Percentiles rank a stretch among this genome's conserved stretches.
Conservation (phyloP, 192 early-diverging fungal genomes). For the Obelidium mucronatum region DNA sequence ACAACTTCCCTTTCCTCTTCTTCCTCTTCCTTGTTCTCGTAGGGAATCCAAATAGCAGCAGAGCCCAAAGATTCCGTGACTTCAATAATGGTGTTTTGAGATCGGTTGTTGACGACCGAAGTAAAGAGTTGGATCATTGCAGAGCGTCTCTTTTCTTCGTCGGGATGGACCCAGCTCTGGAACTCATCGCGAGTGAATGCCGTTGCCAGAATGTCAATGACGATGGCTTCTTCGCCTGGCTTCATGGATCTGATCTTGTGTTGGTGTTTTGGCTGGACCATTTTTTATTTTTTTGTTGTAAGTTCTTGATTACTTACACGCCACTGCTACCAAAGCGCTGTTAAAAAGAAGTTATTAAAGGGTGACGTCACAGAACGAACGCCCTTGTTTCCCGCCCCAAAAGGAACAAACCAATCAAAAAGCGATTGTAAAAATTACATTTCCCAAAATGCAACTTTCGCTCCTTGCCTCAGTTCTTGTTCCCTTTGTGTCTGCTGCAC, state of each 20-base stretch:
- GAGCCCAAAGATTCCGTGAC: not conserved
- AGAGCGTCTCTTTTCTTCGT: too few relatives aligned
- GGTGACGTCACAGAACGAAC: not conserved
- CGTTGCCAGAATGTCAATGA: too few relatives aligned
- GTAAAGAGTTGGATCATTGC: not conserved
- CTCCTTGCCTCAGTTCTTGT: not conserved
- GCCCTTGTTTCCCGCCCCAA: not conserved
- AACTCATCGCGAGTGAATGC: too few relatives aligned
- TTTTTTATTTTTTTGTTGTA: too few relatives aligned
- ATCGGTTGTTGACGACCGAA: not conserved
- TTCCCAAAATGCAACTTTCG: conserved; percentile 5
- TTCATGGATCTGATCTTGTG: not conserved
- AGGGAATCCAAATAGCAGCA: not conserved
- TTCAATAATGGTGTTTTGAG: not conserved
- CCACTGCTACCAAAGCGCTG: too few relatives aligned
- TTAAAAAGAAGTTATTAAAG: not conserved
- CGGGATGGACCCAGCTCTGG: too few relatives aligned
- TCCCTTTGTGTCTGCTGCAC: not conserved
- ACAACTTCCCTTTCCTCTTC: too few relatives aligned
- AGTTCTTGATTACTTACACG: too few relatives aligned
- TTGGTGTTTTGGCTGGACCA: not conserved
- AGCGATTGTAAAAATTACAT: not conserved
- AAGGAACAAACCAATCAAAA: too few relatives aligned
- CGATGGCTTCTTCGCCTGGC: not conserved
- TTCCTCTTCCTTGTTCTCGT: too few relatives aligned